Evolutionary conservation across 108 stramenopile species (phyloP).

Genomic region (Schizochytrium sp.): DNA sequence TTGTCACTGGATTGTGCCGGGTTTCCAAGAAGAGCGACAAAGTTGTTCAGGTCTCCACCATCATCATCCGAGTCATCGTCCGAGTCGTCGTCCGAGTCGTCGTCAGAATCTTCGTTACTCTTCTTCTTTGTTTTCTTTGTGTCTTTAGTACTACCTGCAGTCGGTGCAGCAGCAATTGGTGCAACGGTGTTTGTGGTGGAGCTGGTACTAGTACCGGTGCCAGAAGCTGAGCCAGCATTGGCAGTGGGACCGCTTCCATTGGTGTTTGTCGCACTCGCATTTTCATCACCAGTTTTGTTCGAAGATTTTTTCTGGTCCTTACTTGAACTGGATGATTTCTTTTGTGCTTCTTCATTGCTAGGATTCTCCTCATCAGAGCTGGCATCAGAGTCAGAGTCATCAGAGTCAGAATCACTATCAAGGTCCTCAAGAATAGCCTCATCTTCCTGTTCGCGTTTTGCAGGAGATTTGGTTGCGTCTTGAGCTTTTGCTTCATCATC

Average conservation of each 20-base stretch:
- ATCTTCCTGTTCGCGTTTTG: slow-evolving; percentile 7
- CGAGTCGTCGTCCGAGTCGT: slow-evolving; percentile 7
- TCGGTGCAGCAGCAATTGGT: background rate
- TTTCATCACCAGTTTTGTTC: too few species aligned
- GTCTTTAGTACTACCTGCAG: background rate
- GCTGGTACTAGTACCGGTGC: background rate
- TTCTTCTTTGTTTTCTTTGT: background rate
- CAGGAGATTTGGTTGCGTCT: background rate
- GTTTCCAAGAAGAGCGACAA: background rate
- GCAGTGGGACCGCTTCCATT: too few species aligned
- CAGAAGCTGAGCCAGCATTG: too few species aligned
- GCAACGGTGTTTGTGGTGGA: background rate
- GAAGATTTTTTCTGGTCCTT: too few species aligned
- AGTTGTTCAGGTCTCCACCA: background rate
- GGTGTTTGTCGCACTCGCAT: too few species aligned
- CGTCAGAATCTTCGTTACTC: background rate
- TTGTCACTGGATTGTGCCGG: background rate
- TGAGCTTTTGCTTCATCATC: background rate
- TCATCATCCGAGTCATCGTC: slow-evolving; percentile 4
- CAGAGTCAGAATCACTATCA: slow-evolving; percentile 16
- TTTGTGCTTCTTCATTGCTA: background rate
- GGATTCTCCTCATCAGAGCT: background rate
- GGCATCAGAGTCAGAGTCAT: slow-evolving; percentile 4
- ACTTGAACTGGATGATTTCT: background rate
- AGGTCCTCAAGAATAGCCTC: slow-evolving; percentile 7